A percentile compares a stretch with the other conserved stretches of the same genome.
These are phyloP conservation scores for Salvia splendens DNA, from an alignment of 257 asterid genomes.

Conservation along the genomic window DNA sequence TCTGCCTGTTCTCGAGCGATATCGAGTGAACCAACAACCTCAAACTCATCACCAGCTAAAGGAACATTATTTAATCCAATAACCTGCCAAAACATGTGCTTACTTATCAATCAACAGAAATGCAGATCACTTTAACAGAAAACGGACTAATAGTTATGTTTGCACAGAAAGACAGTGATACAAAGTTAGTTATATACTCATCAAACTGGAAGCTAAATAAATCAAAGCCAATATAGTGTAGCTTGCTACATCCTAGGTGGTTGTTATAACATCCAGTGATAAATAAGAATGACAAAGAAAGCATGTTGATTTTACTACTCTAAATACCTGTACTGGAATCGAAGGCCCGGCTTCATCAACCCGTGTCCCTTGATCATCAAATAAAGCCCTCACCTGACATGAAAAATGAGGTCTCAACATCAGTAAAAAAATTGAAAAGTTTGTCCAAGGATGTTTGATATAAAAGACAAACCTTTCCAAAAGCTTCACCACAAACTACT, in stretches of 20 bases:
- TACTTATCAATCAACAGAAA: conserved; percentile 28
- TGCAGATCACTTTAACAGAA: not conserved
- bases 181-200: conserved; percentile 9
- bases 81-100: conserved; percentile 53
- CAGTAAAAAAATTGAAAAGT: conserved; percentile 21
- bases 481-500: conserved; percentile 91
- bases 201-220: conserved; percentile 7
- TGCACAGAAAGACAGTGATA: not conserved
- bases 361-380: conserved; percentile 82
- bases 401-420: conserved; percentile 33
- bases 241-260: not conserved
- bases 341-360: conserved; percentile 92
- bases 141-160: not conserved
- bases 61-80: conserved; percentile 92
- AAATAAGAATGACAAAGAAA: conserved; percentile 21
- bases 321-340: conserved; percentile 83
- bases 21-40: conserved; percentile 83
- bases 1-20: conserved; percentile 84
- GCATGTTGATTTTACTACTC: conserved; percentile 15
- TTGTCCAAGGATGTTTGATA: conserved; percentile 21
- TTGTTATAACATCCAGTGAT: not conserved
- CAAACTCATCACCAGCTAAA: conserved; percentile 96
- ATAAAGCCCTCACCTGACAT: conserved; percentile 86
- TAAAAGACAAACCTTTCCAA: conserved; percentile 82
- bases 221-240: not conserved